Evolutionary conservation across 768 basidiomycete genomes (phyloP).

Genomic region (Russula vinacea): DNA sequence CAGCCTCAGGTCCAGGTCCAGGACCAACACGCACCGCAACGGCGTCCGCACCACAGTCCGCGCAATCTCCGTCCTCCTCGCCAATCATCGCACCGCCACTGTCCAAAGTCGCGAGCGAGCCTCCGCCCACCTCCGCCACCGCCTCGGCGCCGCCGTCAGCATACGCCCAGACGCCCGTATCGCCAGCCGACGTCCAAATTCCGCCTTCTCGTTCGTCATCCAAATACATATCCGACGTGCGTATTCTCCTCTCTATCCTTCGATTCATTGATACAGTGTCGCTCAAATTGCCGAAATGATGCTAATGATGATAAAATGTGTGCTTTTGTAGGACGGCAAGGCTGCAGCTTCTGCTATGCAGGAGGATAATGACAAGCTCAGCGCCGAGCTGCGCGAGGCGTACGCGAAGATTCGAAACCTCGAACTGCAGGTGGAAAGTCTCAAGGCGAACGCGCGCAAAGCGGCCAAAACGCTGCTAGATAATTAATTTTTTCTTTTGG

Average conservation of each 20-base stretch:
- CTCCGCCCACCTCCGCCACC: constrained; percentile 9
- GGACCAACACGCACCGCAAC: constrained; percentile 32
- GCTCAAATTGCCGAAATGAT: neutral
- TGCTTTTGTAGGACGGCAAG: constrained; percentile 27
- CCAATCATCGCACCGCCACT: constrained; percentile 31
- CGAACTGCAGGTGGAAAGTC: constrained; percentile 75
- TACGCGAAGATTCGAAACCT: constrained; percentile 78
- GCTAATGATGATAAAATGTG: neutral
- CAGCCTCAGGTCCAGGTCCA: constrained; percentile 26
- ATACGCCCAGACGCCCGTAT: neutral
- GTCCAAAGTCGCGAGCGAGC: constrained; percentile 19
- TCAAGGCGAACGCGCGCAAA: constrained; percentile 71
- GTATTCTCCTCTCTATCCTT: constrained; percentile 15
- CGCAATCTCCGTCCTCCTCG: constrained; percentile 33
- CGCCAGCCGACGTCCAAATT: constrained; percentile 31
- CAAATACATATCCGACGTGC: constrained; percentile 36
- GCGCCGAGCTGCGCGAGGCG: constrained; percentile 69
- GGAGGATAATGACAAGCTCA: constrained; percentile 62
- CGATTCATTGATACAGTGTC: neutral
- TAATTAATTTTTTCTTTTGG: constrained; percentile 21
- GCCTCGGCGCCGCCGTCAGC: too few species aligned
- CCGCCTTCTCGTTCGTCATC: constrained; percentile 30
- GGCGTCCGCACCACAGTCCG: constrained; percentile 36
- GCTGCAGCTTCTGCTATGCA: constrained; percentile 35
- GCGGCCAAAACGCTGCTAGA: constrained; percentile 61